phyloP scores from a whole-genome alignment of 306 rosid species.

The cucumber (Cucumis sativus) region Cucumber_9930_V3 NC_026657.2:58001-58500 shows the following conservation, averaged over 20 bases:
- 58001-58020: too few species aligned
- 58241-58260: slow-evolving; percentile 71
- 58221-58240: slow-evolving; percentile 76
- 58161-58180: slow-evolving; percentile 69
- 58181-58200: slow-evolving; percentile 93
- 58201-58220: slow-evolving; percentile 62
- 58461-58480: slow-evolving; percentile 55
- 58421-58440: slow-evolving; percentile 52
- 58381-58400: slow-evolving; percentile 49
- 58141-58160: slow-evolving; percentile 44
- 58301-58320: slow-evolving; percentile 68
- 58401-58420: slow-evolving; percentile 17
- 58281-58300: slow-evolving; percentile 41
- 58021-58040: slow-evolving; percentile 30
- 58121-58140: slow-evolving; percentile 76
- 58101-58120: slow-evolving; percentile 87
- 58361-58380: slow-evolving; percentile 77
- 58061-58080: slow-evolving; percentile 63
- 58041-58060: slow-evolving; percentile 79
- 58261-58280: slow-evolving; percentile 52
- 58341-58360: slow-evolving; percentile 58
- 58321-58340: slow-evolving; percentile 85
- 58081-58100: slow-evolving; percentile 73
- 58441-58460: slow-evolving; percentile 72
- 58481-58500: slow-evolving; percentile 30